Percentiles rank a stretch among this genome's conserved stretches.
Evolutionary conservation across 164 flowering plant species (phyloP).

Genomic region (Nymphaea colorata): DNA sequence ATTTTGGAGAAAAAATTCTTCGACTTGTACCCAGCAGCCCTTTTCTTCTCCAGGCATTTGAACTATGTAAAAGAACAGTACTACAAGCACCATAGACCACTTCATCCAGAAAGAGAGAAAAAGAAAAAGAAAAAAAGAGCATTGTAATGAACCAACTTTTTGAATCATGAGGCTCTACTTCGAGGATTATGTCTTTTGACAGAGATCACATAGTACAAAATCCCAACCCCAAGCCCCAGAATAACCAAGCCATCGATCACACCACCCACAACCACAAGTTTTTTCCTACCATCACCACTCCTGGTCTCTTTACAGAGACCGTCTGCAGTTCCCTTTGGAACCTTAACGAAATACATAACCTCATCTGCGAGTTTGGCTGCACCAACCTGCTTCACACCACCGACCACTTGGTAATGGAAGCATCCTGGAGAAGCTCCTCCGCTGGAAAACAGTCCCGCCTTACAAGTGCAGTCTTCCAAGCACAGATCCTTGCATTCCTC

Average conservation of each 20-base stretch:
- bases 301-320: slow-evolving; percentile 1
- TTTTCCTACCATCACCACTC: slow-evolving; percentile 28
- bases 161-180: too few species aligned
- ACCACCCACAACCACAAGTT: slow-evolving; percentile 41
- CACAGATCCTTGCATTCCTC: slow-evolving; percentile 43
- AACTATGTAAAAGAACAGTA: too few species aligned
- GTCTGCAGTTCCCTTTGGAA: slow-evolving; percentile 31
- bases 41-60: too few species aligned
- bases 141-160: too few species aligned
- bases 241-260: slow-evolving; percentile 50
- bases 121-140: too few species aligned
- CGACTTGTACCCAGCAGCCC: too few species aligned
- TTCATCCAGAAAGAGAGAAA: too few species aligned
- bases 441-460: slow-evolving; percentile 34
- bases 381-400: slow-evolving; percentile 52
- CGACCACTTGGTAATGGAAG: slow-evolving; percentile 36
- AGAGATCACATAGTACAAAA: slow-evolving; percentile 24
- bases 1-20: too few species aligned
- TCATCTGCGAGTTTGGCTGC: slow-evolving; percentile 13
- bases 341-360: slow-evolving; percentile 49
- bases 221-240: slow-evolving; percentile 44
- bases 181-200: too few species aligned
- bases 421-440: slow-evolving; percentile 18
- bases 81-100: too few species aligned
- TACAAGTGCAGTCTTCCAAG: slow-evolving; percentile 48